Percentiles rank a stretch among this genome's conserved stretches.
phyloP scores from a whole-genome alignment of 306 rosid species.

The Clitoria ternatea region DNA sequence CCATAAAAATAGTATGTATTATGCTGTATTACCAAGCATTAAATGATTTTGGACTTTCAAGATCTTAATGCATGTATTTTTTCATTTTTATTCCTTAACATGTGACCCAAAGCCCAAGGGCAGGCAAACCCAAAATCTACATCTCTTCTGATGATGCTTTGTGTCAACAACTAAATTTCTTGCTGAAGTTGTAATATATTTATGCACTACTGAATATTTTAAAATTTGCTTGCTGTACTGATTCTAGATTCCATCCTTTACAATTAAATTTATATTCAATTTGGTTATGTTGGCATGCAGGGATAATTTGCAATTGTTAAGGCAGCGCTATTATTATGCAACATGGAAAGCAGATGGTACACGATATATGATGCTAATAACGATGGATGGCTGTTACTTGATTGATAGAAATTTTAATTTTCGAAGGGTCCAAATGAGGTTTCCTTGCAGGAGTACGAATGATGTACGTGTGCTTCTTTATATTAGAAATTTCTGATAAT shows the following conservation, averaged over 20 bases:
- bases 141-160: not conserved
- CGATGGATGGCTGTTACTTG: slow-evolving; percentile 96
- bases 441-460: slow-evolving; percentile 80
- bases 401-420: slow-evolving; percentile 84
- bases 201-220: not conserved
- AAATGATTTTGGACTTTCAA: not conserved
- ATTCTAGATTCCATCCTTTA: slow-evolving; percentile 14
- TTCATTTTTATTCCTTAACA: not conserved
- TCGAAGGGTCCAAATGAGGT: slow-evolving; percentile 99
- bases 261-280: slow-evolving; percentile 21
- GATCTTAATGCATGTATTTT: not conserved
- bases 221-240: not conserved
- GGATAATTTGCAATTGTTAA: slow-evolving; percentile 84
- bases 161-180: not conserved
- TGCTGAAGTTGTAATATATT: not conserved
- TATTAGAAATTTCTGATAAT: slow-evolving; percentile 1
- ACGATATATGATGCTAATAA: slow-evolving; percentile 95
- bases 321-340: slow-evolving; percentile 98
- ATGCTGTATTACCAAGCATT: not conserved
- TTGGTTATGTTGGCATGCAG: slow-evolving; percentile 46
- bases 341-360: slow-evolving; percentile 99
- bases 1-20: not conserved
- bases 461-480: slow-evolving; percentile 56
- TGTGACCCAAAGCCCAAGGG: not conserved
- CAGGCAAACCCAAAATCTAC: not conserved